A percentile compares a stretch with the other conserved stretches of the same genome.
Evolutionary conservation across 2,329 filamentous ascomycete genomes (phyloP).

Genomic region (Fonsecaea multimorphosa): DNA sequence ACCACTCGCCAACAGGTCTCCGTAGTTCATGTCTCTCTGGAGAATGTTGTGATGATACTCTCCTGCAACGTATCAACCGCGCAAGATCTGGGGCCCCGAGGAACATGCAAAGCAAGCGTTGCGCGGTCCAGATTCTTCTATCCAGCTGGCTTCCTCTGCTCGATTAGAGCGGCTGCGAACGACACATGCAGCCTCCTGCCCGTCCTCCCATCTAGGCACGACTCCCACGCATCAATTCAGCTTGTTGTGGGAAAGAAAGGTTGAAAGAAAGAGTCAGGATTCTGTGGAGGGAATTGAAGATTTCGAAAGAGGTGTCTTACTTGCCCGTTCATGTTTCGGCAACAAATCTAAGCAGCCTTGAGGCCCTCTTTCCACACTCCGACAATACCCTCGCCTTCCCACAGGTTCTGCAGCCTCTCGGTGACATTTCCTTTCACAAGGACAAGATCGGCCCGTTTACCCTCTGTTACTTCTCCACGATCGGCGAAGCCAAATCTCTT

Average conservation of each 20-base stretch:
- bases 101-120: too few relatives aligned
- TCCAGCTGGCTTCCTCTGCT: neutral
- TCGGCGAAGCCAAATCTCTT: slow-evolving; percentile 41
- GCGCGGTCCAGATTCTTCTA: neutral
- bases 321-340: neutral
- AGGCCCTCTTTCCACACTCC: slow-evolving; percentile 39
- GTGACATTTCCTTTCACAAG: slow-evolving; percentile 39
- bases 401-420: slow-evolving; percentile 34
- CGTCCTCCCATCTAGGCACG: neutral
- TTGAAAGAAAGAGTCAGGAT: neutral
- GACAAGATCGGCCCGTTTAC: slow-evolving; percentile 38
- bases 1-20: neutral
- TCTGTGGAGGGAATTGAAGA: neutral
- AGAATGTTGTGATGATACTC: neutral
- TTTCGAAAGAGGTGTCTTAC: neutral
- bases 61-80: neutral
- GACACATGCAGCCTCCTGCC: neutral
- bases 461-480: slow-evolving; percentile 40
- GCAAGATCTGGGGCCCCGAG: neutral
- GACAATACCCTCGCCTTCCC: slow-evolving; percentile 35
- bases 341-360: slow-evolving; percentile 24
- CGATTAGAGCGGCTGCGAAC: neutral
- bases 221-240: neutral
- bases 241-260: neutral
- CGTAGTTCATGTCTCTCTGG: neutral